A percentile compares a stretch with the other conserved stretches of the same genome.
Conservation (phyloP, 495 filamentous ascomycete genomes). For the Talaromyces thailandensis region DNA sequence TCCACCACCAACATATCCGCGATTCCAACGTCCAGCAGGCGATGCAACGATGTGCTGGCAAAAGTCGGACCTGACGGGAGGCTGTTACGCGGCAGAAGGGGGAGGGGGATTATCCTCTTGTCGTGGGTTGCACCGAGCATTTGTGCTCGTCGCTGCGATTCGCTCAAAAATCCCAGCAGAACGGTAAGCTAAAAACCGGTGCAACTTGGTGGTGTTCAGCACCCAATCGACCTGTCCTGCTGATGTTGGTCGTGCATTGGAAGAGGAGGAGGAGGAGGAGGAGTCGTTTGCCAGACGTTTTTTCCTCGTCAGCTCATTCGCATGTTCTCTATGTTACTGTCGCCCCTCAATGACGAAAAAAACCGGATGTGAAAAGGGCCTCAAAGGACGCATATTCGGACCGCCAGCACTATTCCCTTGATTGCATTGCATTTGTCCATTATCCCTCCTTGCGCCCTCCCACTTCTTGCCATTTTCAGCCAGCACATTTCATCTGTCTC, state of each 20-base stretch:
- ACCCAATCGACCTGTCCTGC: constrained; percentile 7
- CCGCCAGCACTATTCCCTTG: not conserved
- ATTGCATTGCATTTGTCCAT: not conserved
- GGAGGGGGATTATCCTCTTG: constrained; percentile 2
- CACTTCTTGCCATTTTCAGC: not conserved
- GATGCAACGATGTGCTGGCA: constrained; percentile 9
- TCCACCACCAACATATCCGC: not conserved
- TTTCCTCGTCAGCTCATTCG: constrained; percentile 5
- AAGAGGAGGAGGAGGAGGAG: not conserved
- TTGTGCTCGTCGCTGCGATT: constrained; percentile 3
- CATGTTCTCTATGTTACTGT: constrained; percentile 4
- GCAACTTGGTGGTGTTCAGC: constrained; percentile 2
- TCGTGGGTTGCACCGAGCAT: constrained; percentile 5
- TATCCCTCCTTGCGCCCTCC: not conserved
- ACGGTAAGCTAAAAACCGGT: constrained; percentile 8
- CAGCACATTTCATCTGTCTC: not conserved
- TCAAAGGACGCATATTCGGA: constrained; percentile 4
- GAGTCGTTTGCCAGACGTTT: not conserved
- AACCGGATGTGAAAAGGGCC: constrained; percentile 3
- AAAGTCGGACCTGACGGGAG: not conserved
- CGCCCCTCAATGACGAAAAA: constrained; percentile 5
- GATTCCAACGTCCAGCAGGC: not conserved
- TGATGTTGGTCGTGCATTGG: constrained; percentile 6
- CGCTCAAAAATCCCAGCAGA: constrained; percentile 6
- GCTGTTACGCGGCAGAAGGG: constrained; percentile 4